phyloP scores from a whole-genome alignment of 139 green algal genomes.

The Coccomyxa sp. region DNA sequence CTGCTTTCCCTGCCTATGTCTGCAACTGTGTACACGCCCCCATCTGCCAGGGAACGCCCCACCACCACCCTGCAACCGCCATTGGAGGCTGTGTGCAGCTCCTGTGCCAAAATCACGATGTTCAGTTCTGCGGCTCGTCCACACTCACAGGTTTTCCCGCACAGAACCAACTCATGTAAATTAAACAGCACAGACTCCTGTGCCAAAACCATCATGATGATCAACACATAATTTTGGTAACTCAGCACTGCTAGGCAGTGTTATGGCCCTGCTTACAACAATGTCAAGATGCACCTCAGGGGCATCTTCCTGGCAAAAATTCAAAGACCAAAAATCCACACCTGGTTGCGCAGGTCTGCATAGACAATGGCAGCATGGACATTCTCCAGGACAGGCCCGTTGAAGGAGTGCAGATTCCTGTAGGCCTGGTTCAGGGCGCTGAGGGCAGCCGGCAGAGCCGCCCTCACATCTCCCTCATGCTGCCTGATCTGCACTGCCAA shows the following conservation, averaged over 20 bases:
- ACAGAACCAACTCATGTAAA: too few relatives aligned
- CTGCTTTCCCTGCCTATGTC: constrained; percentile 6
- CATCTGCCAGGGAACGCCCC: not conserved
- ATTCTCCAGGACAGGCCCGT: constrained; percentile 16
- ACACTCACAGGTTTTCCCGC: too few relatives aligned
- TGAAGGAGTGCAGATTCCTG: constrained; percentile 22
- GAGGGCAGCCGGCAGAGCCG: constrained; percentile 12
- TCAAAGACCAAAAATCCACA: too few relatives aligned
- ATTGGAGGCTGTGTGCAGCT: not conserved
- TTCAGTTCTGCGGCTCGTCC: not conserved
- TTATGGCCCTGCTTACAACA: not conserved
- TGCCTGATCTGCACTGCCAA: constrained; percentile 6
- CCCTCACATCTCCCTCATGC: not conserved
- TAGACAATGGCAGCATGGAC: constrained; percentile 16
- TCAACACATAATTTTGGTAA: not conserved
- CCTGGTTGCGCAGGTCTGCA: constrained; percentile 13
- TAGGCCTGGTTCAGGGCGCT: constrained; percentile 10
- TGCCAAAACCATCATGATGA: too few relatives aligned
- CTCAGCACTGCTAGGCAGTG: too few relatives aligned
- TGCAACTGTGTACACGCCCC: not conserved
- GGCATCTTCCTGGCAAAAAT: too few relatives aligned
- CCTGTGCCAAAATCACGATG: not conserved
- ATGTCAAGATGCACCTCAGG: not conserved
- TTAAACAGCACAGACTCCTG: too few relatives aligned
- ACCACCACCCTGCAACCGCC: constrained; percentile 12